Conservation (phyloP, 2,329 filamentous ascomycete genomes). For the Cephalotrichum gorgonifer region DNA sequence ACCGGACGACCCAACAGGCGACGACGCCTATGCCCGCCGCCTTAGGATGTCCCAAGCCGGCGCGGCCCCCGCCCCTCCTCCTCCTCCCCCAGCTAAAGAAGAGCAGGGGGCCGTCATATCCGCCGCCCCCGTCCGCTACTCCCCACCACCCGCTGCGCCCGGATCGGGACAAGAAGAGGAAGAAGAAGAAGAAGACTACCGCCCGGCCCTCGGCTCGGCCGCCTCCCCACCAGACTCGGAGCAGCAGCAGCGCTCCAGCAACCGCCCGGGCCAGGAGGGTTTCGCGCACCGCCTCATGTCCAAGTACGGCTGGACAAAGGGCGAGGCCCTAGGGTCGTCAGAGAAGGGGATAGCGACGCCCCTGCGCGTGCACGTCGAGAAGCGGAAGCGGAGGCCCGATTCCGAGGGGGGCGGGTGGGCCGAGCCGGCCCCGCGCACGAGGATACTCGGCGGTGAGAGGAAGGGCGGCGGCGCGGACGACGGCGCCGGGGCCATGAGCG, state of each 20-base stretch:
- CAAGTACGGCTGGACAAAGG: slow-evolving; percentile 90
- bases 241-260: slow-evolving; percentile 40
- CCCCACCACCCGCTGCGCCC: slow-evolving; percentile 29
- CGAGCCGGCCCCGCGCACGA: slow-evolving; percentile 54
- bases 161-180: slow-evolving; percentile 11
- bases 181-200: slow-evolving; percentile 26
- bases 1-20: slow-evolving; percentile 51
- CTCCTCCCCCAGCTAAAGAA: slow-evolving; percentile 22
- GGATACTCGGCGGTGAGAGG: slow-evolving; percentile 69
- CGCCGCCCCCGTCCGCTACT: slow-evolving; percentile 67
- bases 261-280: slow-evolving; percentile 65
- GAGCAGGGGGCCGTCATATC: slow-evolving; percentile 50
- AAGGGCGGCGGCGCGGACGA: slow-evolving; percentile 23
- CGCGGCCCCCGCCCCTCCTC: slow-evolving; percentile 18
- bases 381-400: slow-evolving; percentile 69
- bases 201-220: slow-evolving; percentile 40
- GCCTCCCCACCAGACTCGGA: slow-evolving; percentile 28
- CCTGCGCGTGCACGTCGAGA: slow-evolving; percentile 74
- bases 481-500: slow-evolving; percentile 64
- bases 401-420: slow-evolving; percentile 70
- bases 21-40: slow-evolving; percentile 59
- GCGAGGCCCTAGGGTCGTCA: slow-evolving; percentile 74
- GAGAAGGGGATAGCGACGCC: slow-evolving; percentile 77
- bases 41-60: slow-evolving; percentile 42
- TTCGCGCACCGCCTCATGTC: slow-evolving; percentile 84